Base-by-base conservation (phyloP, 78 protist genomes). In the Guillardia theta region DNA sequence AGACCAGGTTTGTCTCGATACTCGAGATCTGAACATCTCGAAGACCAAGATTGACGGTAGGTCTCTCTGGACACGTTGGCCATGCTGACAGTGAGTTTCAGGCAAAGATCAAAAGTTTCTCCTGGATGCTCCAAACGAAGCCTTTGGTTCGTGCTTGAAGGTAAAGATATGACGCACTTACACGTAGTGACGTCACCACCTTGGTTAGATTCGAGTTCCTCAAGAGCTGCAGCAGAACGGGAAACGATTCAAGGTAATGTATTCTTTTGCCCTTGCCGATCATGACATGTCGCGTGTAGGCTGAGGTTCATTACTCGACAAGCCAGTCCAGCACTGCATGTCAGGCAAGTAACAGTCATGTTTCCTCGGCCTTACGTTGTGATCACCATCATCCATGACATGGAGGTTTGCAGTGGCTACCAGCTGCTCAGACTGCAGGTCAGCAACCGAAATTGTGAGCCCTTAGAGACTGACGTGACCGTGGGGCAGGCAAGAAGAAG, bases 401-500 rank as follows among this genome's bases (percentile, higher is more conserved):
- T 15, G 37, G 8, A 22, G 80, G 15, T 64, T 6, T 64, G 80
- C 80, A 12, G n/a, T 64, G 80, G 37, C 80, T 64, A 33, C 37
- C 6, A n/a, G 37, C 80, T 64, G 9, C 36, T n/a, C 87, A 27
- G 24, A 76, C 48, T 3, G 24, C 37, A 0, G 3, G 87, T 27
- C 39, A 76, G n/a, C n/a, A 37, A 24, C 36, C 3, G 87, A 19
- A 24, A 76, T 76, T 3, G 6, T 30, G 70, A 1, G 2, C 4
- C 39, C 39, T 58, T 3, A 27, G 4, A 58, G 70, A 30, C 70
- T 58, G 70, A 24, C 70, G 21, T 30, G 39, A 30, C 70, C 43
- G 87, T 27, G 15, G 43, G 18, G 94, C 94, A 36, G 96, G 96
- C 22, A 88, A 93, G 93, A 30, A 87, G 90, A 41, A 88, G 48